Base-by-base conservation (phyloP, 2,329 filamentous ascomycete genomes). In the Knufia fluminis region DNA sequence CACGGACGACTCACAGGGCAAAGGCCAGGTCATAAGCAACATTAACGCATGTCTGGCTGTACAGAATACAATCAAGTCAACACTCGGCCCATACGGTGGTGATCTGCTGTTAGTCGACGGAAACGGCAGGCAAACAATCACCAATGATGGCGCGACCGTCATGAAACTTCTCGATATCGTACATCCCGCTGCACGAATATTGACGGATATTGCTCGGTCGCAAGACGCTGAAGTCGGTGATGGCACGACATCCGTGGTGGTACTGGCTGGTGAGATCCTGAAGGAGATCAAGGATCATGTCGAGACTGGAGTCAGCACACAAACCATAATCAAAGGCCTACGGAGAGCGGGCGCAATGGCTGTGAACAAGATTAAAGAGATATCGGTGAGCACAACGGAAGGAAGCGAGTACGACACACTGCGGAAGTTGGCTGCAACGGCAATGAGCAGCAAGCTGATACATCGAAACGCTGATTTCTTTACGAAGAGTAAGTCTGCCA, bases 91-190 rank as follows among this genome's bases (percentile, higher is more conserved):
- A 28, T 98, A 97, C 71, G 92, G 92, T 66, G 92, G 92, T 64
- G 92, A 98, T 72, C 73, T 97, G 66, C 77, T 98, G 67, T 83
- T 98, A 72, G 91, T 97, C 50, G 92, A 97, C 70, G 83, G 82
- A 69, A 96, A 96, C 76, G 92, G 92, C 68, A 83, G 74, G 69
- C 89, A 96, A 73, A 98, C 92, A 49, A 97, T 98, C 66, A 98
- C 92, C 61, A 98, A 98, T 71, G 92, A 98, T 73, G 92, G 92
- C 65, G 92, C 92, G 43, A 98, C 92, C 45, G 92, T 97, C 54
- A 98, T 98, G 92, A 97, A 96, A 87, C 85, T 98, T 49, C 85
- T 98, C 66, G 92, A 98, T 67, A 97, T 98, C 63, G 87, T 98
- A 55, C 92, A 98, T 74, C 92, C 92, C 60, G 92, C 92, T 59